A percentile compares a stretch with the other conserved stretches of the same genome.
Evolutionary conservation across 805 yeast genomes (phyloP).

Genomic region (Starmera caribaea): DNA sequence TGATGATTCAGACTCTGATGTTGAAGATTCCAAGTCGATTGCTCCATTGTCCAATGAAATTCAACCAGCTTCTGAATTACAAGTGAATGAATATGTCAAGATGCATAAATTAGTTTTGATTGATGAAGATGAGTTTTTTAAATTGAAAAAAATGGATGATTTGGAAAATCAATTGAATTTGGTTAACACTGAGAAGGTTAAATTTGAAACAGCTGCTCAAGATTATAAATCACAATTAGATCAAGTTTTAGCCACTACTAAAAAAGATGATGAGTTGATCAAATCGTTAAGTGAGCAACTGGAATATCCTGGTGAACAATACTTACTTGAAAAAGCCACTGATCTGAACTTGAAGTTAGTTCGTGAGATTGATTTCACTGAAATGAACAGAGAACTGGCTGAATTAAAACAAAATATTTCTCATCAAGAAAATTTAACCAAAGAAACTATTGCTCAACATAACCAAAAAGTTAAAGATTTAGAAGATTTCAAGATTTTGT

Average conservation of each 20-base stretch:
- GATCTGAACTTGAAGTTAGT: neutral
- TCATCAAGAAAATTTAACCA: neutral
- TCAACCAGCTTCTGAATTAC: slow-evolving; percentile 10
- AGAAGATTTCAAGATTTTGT: neutral
- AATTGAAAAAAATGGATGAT: neutral
- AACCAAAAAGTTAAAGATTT: slow-evolving; percentile 12
- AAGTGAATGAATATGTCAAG: slow-evolving; percentile 22
- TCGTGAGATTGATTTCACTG: neutral
- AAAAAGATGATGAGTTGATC: neutral
- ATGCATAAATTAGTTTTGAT: slow-evolving; percentile 20
- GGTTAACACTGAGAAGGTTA: neutral
- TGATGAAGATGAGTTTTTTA: slow-evolving; percentile 13
- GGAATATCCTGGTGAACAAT: neutral
- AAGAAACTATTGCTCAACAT: slow-evolving; percentile 8
- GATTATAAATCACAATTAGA: neutral
- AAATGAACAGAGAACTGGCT: neutral
- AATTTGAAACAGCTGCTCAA: neutral
- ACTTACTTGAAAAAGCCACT: neutral
- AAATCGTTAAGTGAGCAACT: neutral
- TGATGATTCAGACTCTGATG: slow-evolving; percentile 18
- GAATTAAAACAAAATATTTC: neutral
- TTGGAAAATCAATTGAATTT: neutral
- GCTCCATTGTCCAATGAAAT: slow-evolving; percentile 17
- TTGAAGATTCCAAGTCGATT: slow-evolving; percentile 10
- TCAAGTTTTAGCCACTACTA: neutral